phyloP scores from a whole-genome alignment of 2,329 filamentous ascomycete genomes.

The Alternaria triticina region DNA sequence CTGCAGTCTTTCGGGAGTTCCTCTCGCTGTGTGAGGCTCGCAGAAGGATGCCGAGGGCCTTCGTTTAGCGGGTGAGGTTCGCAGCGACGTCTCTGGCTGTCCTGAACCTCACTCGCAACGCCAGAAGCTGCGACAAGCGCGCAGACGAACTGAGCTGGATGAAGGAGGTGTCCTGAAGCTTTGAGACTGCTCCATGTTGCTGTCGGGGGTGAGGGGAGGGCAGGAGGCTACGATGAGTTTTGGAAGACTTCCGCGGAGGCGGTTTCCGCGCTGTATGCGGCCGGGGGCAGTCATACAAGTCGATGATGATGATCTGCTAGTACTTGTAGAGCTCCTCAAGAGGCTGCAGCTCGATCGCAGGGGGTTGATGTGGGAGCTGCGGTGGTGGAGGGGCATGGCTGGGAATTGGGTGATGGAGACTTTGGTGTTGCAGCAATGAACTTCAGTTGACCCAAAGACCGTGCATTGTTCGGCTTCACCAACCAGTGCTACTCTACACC shows the following conservation, averaged over 20 bases:
- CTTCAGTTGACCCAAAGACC: constrained; percentile 4
- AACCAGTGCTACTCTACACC: background rate
- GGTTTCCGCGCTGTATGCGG: background rate
- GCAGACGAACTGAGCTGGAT: background rate
- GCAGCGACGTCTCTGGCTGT: background rate
- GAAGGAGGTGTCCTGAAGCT: background rate
- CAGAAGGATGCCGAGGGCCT: background rate
- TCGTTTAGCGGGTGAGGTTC: background rate
- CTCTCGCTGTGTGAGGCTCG: background rate
- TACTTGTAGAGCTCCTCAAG: background rate
- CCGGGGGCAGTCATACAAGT: background rate
- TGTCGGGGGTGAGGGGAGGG: background rate
- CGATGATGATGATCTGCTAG: background rate
- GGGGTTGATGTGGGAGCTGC: background rate
- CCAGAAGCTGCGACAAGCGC: background rate
- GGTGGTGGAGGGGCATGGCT: constrained; percentile 5
- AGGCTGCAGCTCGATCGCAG: background rate
- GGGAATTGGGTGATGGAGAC: constrained; percentile 1
- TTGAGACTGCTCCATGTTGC: background rate
- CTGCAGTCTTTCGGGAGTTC: background rate
- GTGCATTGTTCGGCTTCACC: constrained; percentile 3
- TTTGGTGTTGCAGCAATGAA: constrained; percentile 12
- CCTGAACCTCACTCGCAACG: background rate
- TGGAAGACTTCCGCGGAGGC: background rate
- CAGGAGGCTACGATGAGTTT: background rate